A percentile compares a stretch with the other conserved stretches of the same genome.
Conservation (phyloP, 345 rosid genomes). For the Streptanthus diversifolius region DNA sequence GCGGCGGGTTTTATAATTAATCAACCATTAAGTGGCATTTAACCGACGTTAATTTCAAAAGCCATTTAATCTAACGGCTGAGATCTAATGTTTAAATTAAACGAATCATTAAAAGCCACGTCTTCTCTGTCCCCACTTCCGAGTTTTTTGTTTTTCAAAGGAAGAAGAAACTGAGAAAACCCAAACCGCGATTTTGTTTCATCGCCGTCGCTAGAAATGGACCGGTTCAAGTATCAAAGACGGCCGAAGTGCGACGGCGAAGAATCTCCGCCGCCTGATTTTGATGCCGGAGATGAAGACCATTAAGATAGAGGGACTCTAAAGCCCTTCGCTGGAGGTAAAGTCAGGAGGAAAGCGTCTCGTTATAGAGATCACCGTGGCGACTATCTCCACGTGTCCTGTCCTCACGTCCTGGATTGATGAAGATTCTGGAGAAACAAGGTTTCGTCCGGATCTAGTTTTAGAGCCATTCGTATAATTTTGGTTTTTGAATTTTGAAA, state of each 20-base stretch:
- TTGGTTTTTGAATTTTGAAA: neutral
- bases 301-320: slow-evolving; percentile 45
- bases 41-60: neutral
- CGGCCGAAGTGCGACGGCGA: slow-evolving; percentile 56
- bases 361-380: slow-evolving; percentile 72
- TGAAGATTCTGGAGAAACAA: slow-evolving; percentile 80
- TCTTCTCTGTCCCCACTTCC: neutral
- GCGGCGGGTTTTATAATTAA: neutral
- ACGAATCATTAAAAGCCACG: slow-evolving; percentile 26
- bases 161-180: neutral
- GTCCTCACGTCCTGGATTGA: slow-evolving; percentile 55
- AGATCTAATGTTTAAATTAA: neutral
- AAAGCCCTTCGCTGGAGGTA: slow-evolving; percentile 82
- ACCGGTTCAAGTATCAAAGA: slow-evolving; percentile 31
- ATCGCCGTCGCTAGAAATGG: slow-evolving; percentile 40
- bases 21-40: neutral
- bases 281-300: slow-evolving; percentile 29
- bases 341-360: slow-evolving; percentile 81
- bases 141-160: neutral
- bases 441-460: slow-evolving; percentile 41
- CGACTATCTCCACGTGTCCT: slow-evolving; percentile 80
- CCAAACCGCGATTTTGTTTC: too few relatives aligned
- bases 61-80: slow-evolving; percentile 15
- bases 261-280: slow-evolving; percentile 38
- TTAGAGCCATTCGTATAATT: neutral